These are phyloP conservation scores for Rhynchosporium agropyri DNA, from an alignment of 2,329 filamentous ascomycete genomes.

Conservation along the genomic window DNA sequence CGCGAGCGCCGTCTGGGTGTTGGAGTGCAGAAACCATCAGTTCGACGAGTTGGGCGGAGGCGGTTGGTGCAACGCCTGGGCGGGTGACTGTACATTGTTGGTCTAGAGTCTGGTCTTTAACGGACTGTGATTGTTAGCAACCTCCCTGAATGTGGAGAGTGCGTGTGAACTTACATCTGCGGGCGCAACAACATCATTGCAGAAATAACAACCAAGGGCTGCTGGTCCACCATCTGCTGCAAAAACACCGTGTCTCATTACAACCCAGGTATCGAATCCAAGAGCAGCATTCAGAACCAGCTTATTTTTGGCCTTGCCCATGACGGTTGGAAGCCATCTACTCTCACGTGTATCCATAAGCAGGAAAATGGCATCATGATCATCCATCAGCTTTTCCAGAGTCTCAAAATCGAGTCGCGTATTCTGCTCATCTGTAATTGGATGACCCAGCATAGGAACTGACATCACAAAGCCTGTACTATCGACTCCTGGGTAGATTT, in stretches of 20 bases:
- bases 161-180: constrained; percentile 70
- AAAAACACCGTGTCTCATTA: constrained; percentile 89
- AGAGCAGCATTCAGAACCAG: constrained; percentile 96
- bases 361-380: constrained; percentile 92
- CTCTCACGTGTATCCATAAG: constrained; percentile 96
- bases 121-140: constrained; percentile 60
- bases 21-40: constrained; percentile 85
- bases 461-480: constrained; percentile 78
- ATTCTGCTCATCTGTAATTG: constrained; percentile 71
- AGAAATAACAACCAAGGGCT: constrained; percentile 94
- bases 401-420: constrained; percentile 75
- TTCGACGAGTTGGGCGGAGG: constrained; percentile 88
- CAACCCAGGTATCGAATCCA: constrained; percentile 94
- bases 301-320: constrained; percentile 91
- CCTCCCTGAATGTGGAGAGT: not conserved
- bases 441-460: constrained; percentile 95
- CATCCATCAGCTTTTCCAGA: constrained; percentile 73
- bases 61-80: constrained; percentile 88
- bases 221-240: constrained; percentile 57
- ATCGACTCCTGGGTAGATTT: constrained; percentile 91
- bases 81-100: constrained; percentile 98
- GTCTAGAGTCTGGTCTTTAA: constrained; percentile 93
- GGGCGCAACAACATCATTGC: constrained; percentile 95
- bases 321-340: constrained; percentile 92
- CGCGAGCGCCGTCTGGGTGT: constrained; percentile 71